Base-by-base conservation (phyloP, 768 basidiomycete species). In the Cyclocybe cylindracea region DNA sequence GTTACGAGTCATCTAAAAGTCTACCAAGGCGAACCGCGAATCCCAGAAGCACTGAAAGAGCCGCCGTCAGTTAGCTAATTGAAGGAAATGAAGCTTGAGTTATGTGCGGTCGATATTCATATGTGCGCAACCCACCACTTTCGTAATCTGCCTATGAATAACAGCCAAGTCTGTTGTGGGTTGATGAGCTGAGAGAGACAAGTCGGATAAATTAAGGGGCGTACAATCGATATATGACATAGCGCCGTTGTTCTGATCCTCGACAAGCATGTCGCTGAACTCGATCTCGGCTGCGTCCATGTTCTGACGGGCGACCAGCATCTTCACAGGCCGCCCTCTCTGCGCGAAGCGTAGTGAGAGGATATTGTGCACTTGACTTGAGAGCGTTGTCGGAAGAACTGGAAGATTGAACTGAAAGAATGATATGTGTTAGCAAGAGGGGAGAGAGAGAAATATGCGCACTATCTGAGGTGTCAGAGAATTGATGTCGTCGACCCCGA, bases 181-280 rank as follows among this genome's bases (percentile, higher is more conserved):
- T 50, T 55, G 55, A 56, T 52, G 16, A 32, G 38, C 14, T 18
- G 31, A 38, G 29, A 5, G 31, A 19, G 33, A 42, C 45, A 42
- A 35, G 14, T 11, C 10, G 7, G 13, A 51, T 16, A 39, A 42
- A 6, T 3, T 49, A 36, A 16, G 39, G 41, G 5, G 77, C 86
- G 57, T 61, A 96, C 94, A 94, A 66, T 97, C 93, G 5, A 86
- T 70, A 70, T 96, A 97, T 1, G 91, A 87, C 84, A 95, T 81
- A 0, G 87, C 88, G n/a, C 91, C 94, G 61, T 96, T 97, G 64
- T 99, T 99, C 66, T 88, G 83, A 70, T 99, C 97, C 73, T 99
- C 97, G 19, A 97, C 85, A 10, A 99, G 78, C 90, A 97, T 90
- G 71, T 99, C 97, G 57, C 89, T 90, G 62, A 96, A 98, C 68